Base-by-base conservation (phyloP, 345 rosid genomes). In the Erodium maritimum region DNA sequence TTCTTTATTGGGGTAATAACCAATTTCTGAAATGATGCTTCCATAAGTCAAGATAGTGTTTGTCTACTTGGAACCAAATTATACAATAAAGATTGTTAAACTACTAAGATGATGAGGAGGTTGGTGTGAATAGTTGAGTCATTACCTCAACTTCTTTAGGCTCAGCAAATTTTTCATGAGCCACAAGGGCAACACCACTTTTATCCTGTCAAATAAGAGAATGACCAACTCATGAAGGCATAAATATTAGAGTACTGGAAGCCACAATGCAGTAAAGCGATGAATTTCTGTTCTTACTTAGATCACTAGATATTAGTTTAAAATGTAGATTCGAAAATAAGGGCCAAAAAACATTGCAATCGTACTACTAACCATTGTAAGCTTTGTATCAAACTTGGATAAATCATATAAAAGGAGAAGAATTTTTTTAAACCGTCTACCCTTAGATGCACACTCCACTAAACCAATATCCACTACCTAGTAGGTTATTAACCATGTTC, bases 91-190 rank as follows among this genome's bases (percentile, higher is more conserved):
- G 37, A 5, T 29, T 29, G 0, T 29, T 11, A 29, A 4, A 5
- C 37, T 6, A 11, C 5, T 29, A 29, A 29, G 0, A 29, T 29
- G 5, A 29, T 29, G 37, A 29, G 37, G 37, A 29, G 37, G 37
- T 29, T 29, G 5, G 37, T 29, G 37, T 29, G 37, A 29, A 29
- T 29, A 29, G 37, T 29, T 22, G 59, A 51, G 58, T 50, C 29
- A 58, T 24, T 78, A 88, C 96, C 95, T 91, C 98, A 55, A 91
- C 87, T 80, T 86, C 96, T 71, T 72, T 84, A 17, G 95, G 96
- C 76, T 91, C 87, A 24, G 89, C 37, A 75, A 77, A 84, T 55
- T 88, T 91, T 72, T 88, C 98, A 48, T 79, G 81, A 34, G 98
- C 98, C 57, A 86, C 91, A 51, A 91, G 89, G 25, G 86, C 71